Conservation (phyloP, 2,329 filamentous ascomycete genomes). For the Epichloe scottii region DNA sequence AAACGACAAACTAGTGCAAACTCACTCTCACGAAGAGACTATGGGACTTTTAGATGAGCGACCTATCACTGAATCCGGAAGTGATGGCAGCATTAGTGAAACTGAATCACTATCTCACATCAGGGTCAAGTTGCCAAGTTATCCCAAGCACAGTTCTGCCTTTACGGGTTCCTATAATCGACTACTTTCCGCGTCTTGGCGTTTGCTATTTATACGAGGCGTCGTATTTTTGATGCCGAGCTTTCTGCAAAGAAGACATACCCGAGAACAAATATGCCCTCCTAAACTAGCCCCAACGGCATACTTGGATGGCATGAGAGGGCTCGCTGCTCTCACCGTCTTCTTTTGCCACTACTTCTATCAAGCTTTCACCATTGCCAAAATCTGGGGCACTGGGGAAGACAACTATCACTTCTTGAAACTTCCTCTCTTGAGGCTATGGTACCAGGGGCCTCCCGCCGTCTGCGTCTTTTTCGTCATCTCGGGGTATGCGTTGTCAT, state of each 20-base stretch:
- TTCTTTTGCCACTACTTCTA: slow-evolving; percentile 46
- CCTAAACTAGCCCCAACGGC: slow-evolving; percentile 37
- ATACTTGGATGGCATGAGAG: slow-evolving; percentile 46
- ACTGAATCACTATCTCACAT: slow-evolving; percentile 22
- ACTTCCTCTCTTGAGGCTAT: slow-evolving; percentile 40
- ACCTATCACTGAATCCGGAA: slow-evolving; percentile 30
- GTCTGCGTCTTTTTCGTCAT: slow-evolving; percentile 52
- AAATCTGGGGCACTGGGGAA: slow-evolving; percentile 33
- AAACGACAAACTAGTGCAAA: slow-evolving; percentile 21
- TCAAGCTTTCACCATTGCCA: slow-evolving; percentile 37
- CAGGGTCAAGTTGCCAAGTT: slow-evolving; percentile 9
- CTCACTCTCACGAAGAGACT: slow-evolving; percentile 31
- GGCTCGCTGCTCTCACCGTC: slow-evolving; percentile 41
- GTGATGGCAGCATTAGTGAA: slow-evolving; percentile 26
- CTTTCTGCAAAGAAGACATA: slow-evolving; percentile 34
- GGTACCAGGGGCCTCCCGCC: slow-evolving; percentile 42
- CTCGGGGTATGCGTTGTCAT: slow-evolving; percentile 46
- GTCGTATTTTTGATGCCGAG: slow-evolving; percentile 38
- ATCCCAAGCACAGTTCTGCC: slow-evolving; percentile 11
- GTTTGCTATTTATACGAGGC: slow-evolving; percentile 23
- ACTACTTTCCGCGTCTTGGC: slow-evolving; percentile 23
- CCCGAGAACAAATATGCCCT: slow-evolving; percentile 27
- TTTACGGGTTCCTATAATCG: slow-evolving; percentile 17
- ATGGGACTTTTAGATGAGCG: slow-evolving; percentile 32
- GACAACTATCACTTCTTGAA: slow-evolving; percentile 35